These are phyloP conservation scores for Fusarium cicatricum DNA, from an alignment of 2,329 filamentous ascomycete genomes.

Conservation along the genomic window DNA sequence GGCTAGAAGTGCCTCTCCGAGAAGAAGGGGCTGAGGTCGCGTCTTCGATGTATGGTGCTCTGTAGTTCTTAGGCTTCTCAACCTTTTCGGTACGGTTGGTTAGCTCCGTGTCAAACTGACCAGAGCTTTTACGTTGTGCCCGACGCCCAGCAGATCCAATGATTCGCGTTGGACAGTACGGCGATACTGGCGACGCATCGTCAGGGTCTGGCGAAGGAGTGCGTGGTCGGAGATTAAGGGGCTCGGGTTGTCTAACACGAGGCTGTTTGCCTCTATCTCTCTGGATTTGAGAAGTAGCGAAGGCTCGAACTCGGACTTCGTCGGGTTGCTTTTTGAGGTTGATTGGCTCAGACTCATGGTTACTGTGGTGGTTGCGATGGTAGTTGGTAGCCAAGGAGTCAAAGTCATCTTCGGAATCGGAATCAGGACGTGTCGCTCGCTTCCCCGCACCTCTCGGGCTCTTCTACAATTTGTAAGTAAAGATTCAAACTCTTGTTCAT, in stretches of 20 bases:
- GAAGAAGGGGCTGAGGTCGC: slow-evolving; percentile 19
- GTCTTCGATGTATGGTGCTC: slow-evolving; percentile 43
- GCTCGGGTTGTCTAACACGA: slow-evolving; percentile 9
- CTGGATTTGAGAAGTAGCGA: neutral
- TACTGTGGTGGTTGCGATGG: slow-evolving; percentile 1
- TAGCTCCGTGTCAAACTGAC: slow-evolving; percentile 31
- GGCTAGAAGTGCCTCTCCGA: neutral
- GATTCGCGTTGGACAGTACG: slow-evolving; percentile 33
- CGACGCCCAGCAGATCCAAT: slow-evolving; percentile 42
- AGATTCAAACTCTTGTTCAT: neutral
- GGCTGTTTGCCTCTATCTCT: neutral
- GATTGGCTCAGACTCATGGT: neutral
- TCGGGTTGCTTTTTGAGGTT: neutral
- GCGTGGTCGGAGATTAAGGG: neutral
- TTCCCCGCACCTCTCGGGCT: neutral
- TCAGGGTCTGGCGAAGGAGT: neutral
- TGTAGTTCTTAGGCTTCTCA: slow-evolving; percentile 26
- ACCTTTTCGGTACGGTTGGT: neutral
- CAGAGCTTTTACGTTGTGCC: slow-evolving; percentile 36
- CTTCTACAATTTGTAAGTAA: slow-evolving; percentile 18
- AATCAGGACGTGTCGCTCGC: neutral
- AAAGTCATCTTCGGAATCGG: slow-evolving; percentile 18
- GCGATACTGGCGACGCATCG: slow-evolving; percentile 13
- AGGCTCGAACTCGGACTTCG: neutral
- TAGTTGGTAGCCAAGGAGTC: slow-evolving; percentile 20